phyloP scores from a whole-genome alignment of 495 filamentous ascomycete species.

The Lasiosphaeris hirsuta region DNA sequence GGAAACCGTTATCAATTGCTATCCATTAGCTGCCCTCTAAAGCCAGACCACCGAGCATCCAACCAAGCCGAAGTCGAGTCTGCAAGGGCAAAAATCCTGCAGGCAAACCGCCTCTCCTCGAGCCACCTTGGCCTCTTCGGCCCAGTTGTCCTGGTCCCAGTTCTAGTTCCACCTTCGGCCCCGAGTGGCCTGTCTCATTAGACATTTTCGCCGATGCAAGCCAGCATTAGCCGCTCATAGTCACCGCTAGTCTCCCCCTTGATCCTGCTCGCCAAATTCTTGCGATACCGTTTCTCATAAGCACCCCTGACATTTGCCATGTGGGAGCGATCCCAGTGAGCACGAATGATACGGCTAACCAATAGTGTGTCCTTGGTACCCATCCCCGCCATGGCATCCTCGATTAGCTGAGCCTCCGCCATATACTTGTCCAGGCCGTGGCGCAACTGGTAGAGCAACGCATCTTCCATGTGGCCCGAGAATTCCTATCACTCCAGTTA shows the following conservation, averaged over 20 bases:
- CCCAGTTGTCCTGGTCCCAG: too few relatives aligned
- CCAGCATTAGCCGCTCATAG: conserved; percentile 68
- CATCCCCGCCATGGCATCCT: conserved; percentile 79
- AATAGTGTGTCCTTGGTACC: conserved; percentile 84
- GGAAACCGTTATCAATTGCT: too few relatives aligned
- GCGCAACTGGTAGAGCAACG: conserved; percentile 73
- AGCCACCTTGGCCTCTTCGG: not conserved
- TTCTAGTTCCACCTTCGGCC: not conserved
- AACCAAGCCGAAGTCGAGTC: too few relatives aligned
- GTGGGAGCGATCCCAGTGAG: conserved; percentile 74
- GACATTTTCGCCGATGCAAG: conserved; percentile 43
- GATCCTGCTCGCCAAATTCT: conserved; percentile 61
- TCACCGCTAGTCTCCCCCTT: conserved; percentile 83
- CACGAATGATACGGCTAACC: conserved; percentile 66
- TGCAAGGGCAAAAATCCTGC: too few relatives aligned
- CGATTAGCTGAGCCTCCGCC: conserved; percentile 74
- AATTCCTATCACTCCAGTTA: conserved; percentile 55
- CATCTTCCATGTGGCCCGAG: conserved; percentile 87
- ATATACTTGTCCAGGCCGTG: conserved; percentile 73
- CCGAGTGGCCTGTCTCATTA: conserved; percentile 18
- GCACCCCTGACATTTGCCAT: conserved; percentile 70
- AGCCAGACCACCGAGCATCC: too few relatives aligned
- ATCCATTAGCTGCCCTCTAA: too few relatives aligned
- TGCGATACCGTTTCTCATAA: conserved; percentile 62
- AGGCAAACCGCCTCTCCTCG: too few relatives aligned